Base-by-base conservation (phyloP, 768 basidiomycete genomes). In the Mrakia hoshinonis region DNA sequence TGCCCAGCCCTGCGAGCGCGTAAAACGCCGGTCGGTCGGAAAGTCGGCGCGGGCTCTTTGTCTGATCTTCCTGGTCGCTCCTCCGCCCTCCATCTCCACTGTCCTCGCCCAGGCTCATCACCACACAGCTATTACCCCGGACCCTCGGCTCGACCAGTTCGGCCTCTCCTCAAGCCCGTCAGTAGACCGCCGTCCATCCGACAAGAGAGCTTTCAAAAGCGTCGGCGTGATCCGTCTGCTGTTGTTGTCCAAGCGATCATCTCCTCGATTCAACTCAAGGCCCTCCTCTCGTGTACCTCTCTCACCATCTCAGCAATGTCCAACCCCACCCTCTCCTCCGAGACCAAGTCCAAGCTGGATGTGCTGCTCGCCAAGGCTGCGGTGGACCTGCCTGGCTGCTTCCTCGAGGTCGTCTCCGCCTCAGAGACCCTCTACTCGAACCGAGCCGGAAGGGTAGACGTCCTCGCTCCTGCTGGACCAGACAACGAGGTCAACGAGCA, bases 361-460 rank as follows among this genome's bases (percentile, higher is more conserved):
- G 24, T 18, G 22, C 46, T 69, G 55, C 58, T 69, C 31, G 46
- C 31, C 22, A 46, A 48, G 12, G 68, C 52, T 39, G 36, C 68
- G 3, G 20, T 18, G 24, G 29, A 11, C 29, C 29, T 77, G 11
- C 76, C 76, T 1, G 73, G 73, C 29, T 70, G 61, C 36, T 74
- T 61, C 29, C 65, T 77, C 31, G 73, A 74, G 3, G 69, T 75
- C 9, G 73, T 65, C n/a, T 60, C 68, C 7, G 67, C 74, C 43
- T 48, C 71, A 22, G 55, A 54, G 29, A 54, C 74, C 43, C 73
- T 77, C 13, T 77, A 76, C 63, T 58, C 72, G 22, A 55, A 71
- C 20, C 11, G 49, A 22, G 61, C 55, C 46, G 76, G 76, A 10
- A 58, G 71, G 22, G 67, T 76, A 34, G 76, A 77, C 52, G 38